Conservation (phyloP, 2,329 filamentous ascomycete genomes). For the Teratosphaeria epicoccoides region DNA sequence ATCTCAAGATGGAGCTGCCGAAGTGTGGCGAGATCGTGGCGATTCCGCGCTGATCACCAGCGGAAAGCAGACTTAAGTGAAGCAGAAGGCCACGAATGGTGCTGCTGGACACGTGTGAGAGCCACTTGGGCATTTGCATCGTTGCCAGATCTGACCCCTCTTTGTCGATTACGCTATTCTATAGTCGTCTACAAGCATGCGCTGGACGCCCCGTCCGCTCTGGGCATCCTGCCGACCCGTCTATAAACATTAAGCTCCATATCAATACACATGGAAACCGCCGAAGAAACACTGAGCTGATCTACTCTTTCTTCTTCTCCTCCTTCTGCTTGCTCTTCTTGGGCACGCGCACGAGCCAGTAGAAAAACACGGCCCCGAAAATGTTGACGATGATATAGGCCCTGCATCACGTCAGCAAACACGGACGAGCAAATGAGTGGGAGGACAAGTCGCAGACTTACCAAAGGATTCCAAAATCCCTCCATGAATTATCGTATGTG, state of each 20-base stretch:
- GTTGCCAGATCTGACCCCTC: background rate
- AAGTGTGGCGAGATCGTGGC: no score
- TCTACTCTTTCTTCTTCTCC: slow-evolving; percentile 27
- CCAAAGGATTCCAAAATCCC: slow-evolving; percentile 44
- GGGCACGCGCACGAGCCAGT: slow-evolving; percentile 46
- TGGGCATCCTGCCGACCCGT: background rate
- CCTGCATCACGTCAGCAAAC: slow-evolving; percentile 25
- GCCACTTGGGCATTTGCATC: background rate
- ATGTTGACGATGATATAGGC: slow-evolving; percentile 30
- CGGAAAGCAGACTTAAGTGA: no score
- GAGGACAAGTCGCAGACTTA: slow-evolving; percentile 39
- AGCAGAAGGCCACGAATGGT: no score
- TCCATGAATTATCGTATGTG: slow-evolving; percentile 34
- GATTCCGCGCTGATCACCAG: no score
- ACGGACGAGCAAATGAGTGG: slow-evolving; percentile 44
- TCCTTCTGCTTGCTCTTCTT: slow-evolving; percentile 38
- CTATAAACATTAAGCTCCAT: no score
- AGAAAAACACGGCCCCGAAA: slow-evolving; percentile 38
- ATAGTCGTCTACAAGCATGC: background rate
- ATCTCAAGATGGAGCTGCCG: no score
- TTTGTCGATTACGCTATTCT: background rate
- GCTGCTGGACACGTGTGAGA: no score
- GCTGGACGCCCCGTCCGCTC: background rate
- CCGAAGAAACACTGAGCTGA: background rate
- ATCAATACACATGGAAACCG: background rate